Conservation (phyloP, 1,284 basidiomycete species). For the Moniliophthora roreri region DNA sequence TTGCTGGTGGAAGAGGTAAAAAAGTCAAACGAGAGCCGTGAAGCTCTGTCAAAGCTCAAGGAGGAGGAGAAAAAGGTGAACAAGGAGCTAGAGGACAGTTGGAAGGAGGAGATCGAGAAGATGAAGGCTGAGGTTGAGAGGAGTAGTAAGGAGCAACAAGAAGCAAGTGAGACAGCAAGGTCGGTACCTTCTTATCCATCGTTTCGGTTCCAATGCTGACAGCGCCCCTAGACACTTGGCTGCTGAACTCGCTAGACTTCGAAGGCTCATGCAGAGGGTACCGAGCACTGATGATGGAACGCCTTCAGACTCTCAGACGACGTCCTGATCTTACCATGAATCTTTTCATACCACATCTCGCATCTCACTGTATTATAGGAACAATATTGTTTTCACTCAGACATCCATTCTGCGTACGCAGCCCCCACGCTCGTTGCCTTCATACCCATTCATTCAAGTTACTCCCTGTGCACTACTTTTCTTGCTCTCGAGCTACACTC, state of each 20-base stretch:
- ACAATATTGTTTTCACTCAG: background rate
- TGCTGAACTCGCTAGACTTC: slow-evolving; percentile 60
- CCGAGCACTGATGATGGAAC: background rate
- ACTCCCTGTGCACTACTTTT: too few species aligned
- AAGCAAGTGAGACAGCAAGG: slow-evolving; percentile 61
- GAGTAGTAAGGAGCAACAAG: slow-evolving; percentile 53
- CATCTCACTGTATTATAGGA: slow-evolving; percentile 3
- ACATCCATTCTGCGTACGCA: background rate
- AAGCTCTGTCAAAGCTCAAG: slow-evolving; percentile 35
- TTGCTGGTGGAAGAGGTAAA: slow-evolving; percentile 60
- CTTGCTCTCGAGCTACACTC: too few species aligned
- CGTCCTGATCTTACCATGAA: background rate
- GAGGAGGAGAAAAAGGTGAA: slow-evolving; percentile 47
- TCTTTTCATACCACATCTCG: background rate
- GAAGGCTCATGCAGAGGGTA: slow-evolving; percentile 63
- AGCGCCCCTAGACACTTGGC: slow-evolving; percentile 41
- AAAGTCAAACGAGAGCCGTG: slow-evolving; percentile 41
- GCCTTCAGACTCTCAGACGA: background rate
- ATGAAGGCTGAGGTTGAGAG: slow-evolving; percentile 50
- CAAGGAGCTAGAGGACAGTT: slow-evolving; percentile 35
- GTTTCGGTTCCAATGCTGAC: slow-evolving; percentile 14
- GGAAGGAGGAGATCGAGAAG: slow-evolving; percentile 43
- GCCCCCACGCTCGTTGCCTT: background rate
- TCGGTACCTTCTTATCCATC: slow-evolving; percentile 31
- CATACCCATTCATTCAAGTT: too few species aligned